Evolutionary conservation across 768 basidiomycete species (phyloP).

Genomic region (Gelatoporia subvermispora): DNA sequence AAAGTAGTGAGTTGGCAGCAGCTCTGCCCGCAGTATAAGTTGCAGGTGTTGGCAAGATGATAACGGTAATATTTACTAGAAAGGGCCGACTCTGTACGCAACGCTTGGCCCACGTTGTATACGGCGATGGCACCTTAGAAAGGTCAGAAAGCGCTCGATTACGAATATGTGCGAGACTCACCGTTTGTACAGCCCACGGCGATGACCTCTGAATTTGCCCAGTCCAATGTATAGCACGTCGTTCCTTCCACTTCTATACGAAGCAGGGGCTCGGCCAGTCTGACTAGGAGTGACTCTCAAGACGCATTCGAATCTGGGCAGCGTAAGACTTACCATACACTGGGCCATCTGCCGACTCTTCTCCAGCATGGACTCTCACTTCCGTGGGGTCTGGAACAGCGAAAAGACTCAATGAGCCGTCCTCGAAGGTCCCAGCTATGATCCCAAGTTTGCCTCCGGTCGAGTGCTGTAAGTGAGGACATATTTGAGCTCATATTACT

Average conservation of each 20-base stretch:
- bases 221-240: constrained; percentile 77
- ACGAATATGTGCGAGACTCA: constrained; percentile 21
- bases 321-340: not conserved
- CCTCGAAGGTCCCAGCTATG: constrained; percentile 79
- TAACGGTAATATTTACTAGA: not conserved
- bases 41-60: not conserved
- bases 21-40: constrained; percentile 22
- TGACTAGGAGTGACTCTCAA: constrained; percentile 3
- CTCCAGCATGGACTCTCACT: not conserved
- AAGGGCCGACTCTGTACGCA: constrained; percentile 2
- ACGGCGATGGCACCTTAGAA: constrained; percentile 28
- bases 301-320: no score
- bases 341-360: no score
- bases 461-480: not conserved
- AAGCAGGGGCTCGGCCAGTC: constrained; percentile 65
- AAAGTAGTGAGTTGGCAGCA: constrained; percentile 70
- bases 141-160: not conserved
- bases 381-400: constrained; percentile 70
- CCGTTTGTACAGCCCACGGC: constrained; percentile 86
- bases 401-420: constrained; percentile 79
- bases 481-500: not conserved
- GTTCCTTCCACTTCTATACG: constrained; percentile 74
- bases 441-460: constrained; percentile 66
- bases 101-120: constrained; percentile 26
- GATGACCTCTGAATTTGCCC: constrained; percentile 81